phyloP scores from a whole-genome alignment of 306 rosid species.

The Lagenaria siceraria region DNA sequence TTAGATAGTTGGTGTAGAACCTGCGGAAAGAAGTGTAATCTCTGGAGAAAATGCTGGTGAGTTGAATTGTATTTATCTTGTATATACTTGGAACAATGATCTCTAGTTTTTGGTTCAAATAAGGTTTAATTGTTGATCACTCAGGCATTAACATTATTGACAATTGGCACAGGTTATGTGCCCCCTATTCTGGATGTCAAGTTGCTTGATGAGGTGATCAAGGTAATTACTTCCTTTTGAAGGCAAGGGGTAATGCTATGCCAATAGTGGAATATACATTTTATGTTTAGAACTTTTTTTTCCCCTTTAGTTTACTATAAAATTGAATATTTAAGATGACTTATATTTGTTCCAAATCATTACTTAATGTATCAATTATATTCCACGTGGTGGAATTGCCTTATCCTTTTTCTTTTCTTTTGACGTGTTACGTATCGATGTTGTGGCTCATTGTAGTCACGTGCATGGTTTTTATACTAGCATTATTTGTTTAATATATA shows the following conservation, averaged over 20 bases:
- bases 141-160: conserved; percentile 7
- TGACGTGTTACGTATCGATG: background rate
- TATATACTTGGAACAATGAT: background rate
- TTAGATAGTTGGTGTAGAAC: conserved; percentile 92
- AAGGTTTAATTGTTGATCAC: conserved; percentile 4
- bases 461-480: background rate
- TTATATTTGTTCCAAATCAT: background rate
- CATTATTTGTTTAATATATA: background rate
- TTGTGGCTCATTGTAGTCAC: background rate
- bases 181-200: conserved; percentile 76
- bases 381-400: background rate
- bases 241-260: background rate
- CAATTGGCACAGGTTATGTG: conserved; percentile 51
- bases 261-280: background rate
- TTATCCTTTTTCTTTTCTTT: background rate
- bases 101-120: conserved; percentile 13
- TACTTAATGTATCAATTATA: background rate
- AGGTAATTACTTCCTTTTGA: conserved; percentile 36
- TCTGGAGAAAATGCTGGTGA: conserved; percentile 74
- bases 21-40: conserved; percentile 73
- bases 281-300: background rate
- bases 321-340: background rate
- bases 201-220: conserved; percentile 86
- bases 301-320: background rate
- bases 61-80: conserved; percentile 6